These are phyloP conservation scores for Sextonia rubra DNA, from an alignment of 164 flowering plant genomes.

Conservation along the genomic window DNA sequence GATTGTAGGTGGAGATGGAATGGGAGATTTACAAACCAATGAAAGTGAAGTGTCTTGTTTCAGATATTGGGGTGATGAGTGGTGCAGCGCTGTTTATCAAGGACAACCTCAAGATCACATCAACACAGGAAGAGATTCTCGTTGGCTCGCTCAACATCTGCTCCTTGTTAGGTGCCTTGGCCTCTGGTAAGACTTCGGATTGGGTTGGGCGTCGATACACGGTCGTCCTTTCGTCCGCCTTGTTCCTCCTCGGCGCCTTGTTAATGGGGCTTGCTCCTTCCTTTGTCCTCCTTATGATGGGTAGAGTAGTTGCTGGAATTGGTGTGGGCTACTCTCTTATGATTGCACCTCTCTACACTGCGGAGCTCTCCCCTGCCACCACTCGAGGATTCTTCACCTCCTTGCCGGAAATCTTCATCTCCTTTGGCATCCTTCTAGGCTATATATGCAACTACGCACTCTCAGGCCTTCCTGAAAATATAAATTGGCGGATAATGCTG, in stretches of 20 bases:
- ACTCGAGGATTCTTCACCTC: constrained; percentile 71
- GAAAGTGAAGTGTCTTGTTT: no score
- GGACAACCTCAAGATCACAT: constrained; percentile 44
- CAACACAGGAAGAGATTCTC: constrained; percentile 49
- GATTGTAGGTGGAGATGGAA: no score
- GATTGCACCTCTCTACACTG: constrained; percentile 77
- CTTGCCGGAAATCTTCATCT: constrained; percentile 80
- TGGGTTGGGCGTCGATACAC: constrained; percentile 79
- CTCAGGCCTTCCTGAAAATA: constrained; percentile 31
- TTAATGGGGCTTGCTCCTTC: constrained; percentile 77
- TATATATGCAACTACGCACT: constrained; percentile 54
- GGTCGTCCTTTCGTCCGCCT: constrained; percentile 53
- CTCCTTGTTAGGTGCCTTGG: constrained; percentile 63
- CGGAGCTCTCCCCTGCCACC: constrained; percentile 72
- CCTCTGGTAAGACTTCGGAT: constrained; percentile 81
- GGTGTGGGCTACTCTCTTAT: constrained; percentile 85
- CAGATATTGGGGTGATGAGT: constrained; percentile 93
- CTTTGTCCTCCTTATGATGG: constrained; percentile 49
- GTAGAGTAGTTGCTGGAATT: constrained; percentile 67
- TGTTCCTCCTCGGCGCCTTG: constrained; percentile 67
- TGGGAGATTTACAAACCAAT: no score
- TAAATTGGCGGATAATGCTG: constrained; percentile 82
- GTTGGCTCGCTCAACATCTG: constrained; percentile 59
- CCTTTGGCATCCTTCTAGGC: constrained; percentile 62
- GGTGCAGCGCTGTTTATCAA: constrained; percentile 67